These are phyloP conservation scores for Umbelopsis sp. DNA, from an alignment of 192 early-diverging fungal species.

Conservation along the genomic window DNA sequence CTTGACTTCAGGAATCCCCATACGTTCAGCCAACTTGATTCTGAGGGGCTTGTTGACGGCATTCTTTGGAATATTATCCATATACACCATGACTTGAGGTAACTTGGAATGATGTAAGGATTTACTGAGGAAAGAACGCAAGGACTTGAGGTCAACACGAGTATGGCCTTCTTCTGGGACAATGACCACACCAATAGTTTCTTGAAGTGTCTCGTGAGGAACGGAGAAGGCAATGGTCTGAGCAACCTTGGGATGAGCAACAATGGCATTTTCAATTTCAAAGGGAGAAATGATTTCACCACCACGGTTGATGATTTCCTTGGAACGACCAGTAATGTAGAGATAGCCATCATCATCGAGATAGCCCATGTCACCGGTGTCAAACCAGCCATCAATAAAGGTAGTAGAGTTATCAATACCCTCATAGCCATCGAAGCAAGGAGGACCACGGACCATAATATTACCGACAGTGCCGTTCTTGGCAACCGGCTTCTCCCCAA, in stretches of 20 bases:
- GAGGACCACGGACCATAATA: conserved; percentile 44
- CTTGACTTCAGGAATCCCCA: conserved; percentile 34
- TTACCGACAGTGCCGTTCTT: conserved; percentile 36
- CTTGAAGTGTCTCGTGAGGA: conserved; percentile 43
- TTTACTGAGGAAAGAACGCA: conserved; percentile 30
- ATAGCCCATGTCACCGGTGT: conserved; percentile 75
- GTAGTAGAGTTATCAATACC: conserved; percentile 29
- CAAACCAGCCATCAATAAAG: conserved; percentile 62
- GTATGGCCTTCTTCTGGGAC: conserved; percentile 22
- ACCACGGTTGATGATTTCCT: conserved; percentile 83
- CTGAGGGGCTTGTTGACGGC: conserved; percentile 42
- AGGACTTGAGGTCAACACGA: conserved; percentile 27
- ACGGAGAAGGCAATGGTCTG: conserved; percentile 48
- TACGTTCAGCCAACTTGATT: conserved; percentile 43
- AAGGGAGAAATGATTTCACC: conserved; percentile 81
- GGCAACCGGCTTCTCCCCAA: conserved; percentile 16
- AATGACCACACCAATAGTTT: conserved; percentile 47
- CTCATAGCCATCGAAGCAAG: conserved; percentile 47
- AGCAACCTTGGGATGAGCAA: conserved; percentile 33
- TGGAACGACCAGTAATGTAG: conserved; percentile 72
- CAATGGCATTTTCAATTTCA: conserved; percentile 58
- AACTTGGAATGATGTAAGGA: conserved; percentile 43
- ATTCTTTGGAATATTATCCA: conserved; percentile 49
- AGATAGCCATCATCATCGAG: conserved; percentile 68
- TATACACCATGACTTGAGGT: conserved; percentile 45